Evolutionary conservation across 2,329 filamentous ascomycete genomes (phyloP).

Genomic region (Lasiodiplodia gonubiensis): DNA sequence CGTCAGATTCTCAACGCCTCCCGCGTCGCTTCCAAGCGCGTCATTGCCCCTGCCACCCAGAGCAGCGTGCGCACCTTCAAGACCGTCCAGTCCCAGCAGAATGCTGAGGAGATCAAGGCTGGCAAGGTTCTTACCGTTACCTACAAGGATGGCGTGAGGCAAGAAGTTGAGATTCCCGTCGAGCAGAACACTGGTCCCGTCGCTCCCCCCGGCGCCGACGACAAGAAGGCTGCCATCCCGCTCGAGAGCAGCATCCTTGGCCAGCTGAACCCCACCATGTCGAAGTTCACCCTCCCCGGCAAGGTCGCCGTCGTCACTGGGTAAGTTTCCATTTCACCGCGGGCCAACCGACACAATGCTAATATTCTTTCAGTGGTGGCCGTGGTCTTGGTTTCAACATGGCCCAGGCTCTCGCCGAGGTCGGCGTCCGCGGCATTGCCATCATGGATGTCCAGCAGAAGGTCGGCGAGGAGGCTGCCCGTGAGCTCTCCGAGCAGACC

Average conservation of each 20-base stretch:
- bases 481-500: constrained; percentile 73
- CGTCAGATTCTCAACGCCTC: constrained; percentile 18
- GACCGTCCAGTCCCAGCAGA: constrained; percentile 19
- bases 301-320: constrained; percentile 77
- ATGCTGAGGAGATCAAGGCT: constrained; percentile 27
- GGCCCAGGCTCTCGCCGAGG: constrained; percentile 77
- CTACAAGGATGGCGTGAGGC: constrained; percentile 28
- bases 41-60: constrained; percentile 18
- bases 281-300: constrained; percentile 71
- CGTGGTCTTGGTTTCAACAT: constrained; percentile 80
- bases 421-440: constrained; percentile 73
- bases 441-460: constrained; percentile 81
- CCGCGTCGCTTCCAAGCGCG: constrained; percentile 27
- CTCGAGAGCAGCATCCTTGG: constrained; percentile 53
- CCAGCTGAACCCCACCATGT: constrained; percentile 67
- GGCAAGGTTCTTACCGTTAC: constrained; percentile 29
- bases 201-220: constrained; percentile 40
- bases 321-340: constrained; percentile 50
- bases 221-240: constrained; percentile 38
- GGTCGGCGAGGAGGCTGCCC: constrained; percentile 71
- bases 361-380: constrained; percentile 61
- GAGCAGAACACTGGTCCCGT: constrained; percentile 44
- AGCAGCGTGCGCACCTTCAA: constrained; percentile 27
- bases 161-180: constrained; percentile 35
- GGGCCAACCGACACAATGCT: constrained; percentile 18